A percentile compares a stretch with the other conserved stretches of the same genome.
Conservation (phyloP, 1,284 basidiomycete genomes). For the Ustilago vetiveriae region DNA sequence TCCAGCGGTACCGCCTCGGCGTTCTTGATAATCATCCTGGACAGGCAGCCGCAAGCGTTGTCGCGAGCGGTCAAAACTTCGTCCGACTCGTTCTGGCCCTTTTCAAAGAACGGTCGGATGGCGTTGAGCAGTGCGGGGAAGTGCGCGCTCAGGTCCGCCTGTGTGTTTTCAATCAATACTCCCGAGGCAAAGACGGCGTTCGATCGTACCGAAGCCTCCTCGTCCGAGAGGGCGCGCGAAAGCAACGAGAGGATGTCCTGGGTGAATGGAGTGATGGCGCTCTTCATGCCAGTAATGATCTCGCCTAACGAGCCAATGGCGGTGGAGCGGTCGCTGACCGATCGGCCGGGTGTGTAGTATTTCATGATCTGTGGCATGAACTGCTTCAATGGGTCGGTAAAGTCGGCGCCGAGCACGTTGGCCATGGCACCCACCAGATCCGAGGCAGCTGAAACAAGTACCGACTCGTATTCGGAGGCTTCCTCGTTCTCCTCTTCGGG, state of each 20-base stretch:
- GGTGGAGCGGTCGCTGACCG: conserved; percentile 88
- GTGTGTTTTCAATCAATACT: conserved; percentile 87
- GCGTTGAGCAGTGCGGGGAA: conserved; percentile 81
- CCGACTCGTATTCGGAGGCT: conserved; percentile 95
- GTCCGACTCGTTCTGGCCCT: conserved; percentile 72
- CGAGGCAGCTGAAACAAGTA: conserved; percentile 90
- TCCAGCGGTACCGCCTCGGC: conserved; percentile 84
- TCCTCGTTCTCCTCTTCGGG: conserved; percentile 77
- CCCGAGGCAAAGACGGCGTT: conserved; percentile 96
- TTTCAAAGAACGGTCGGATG: conserved; percentile 83
- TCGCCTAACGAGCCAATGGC: conserved; percentile 94
- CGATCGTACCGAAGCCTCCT: conserved; percentile 89
- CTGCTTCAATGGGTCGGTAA: conserved; percentile 81
- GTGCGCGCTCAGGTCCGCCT: conserved; percentile 83
- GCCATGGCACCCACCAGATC: conserved; percentile 94
- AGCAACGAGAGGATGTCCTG: conserved; percentile 69
- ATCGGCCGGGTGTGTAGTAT: conserved; percentile 87
- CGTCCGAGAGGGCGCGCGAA: conserved; percentile 77
- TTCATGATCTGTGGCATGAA: conserved; percentile 91
- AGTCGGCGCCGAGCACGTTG: conserved; percentile 83
- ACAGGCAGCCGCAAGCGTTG: conserved; percentile 93
- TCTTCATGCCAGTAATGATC: conserved; percentile 92
- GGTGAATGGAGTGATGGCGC: conserved; percentile 84
- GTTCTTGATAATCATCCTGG: conserved; percentile 87
- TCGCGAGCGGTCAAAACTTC: conserved; percentile 86